A percentile compares a stretch with the other conserved stretches of the same genome.
These are phyloP conservation scores for Aspergillus sp. DNA, from an alignment of 2,329 filamentous ascomycete genomes.

Conservation along the genomic window DNA sequence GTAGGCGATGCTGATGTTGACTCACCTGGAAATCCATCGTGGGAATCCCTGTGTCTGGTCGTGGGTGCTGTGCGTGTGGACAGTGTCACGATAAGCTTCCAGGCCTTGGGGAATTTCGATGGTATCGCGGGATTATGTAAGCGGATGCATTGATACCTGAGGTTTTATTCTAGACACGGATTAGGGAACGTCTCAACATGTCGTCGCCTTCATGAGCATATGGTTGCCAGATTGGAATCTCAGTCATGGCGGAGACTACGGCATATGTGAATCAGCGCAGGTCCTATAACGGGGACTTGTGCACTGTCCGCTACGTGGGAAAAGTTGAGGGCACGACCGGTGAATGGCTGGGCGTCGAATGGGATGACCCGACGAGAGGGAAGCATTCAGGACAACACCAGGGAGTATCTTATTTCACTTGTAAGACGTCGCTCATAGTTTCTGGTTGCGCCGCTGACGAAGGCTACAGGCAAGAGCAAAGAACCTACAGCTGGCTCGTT, in stretches of 20 bases:
- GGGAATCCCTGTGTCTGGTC: not conserved
- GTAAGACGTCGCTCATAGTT: slow-evolving; percentile 46
- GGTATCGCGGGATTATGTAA: slow-evolving; percentile 3
- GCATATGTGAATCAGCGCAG: slow-evolving; percentile 68
- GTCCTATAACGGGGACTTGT: slow-evolving; percentile 73
- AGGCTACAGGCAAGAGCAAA: slow-evolving; percentile 55
- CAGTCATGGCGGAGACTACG: not conserved
- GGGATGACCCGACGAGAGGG: slow-evolving; percentile 82
- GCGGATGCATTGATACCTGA: not conserved
- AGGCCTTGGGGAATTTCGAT: not conserved
- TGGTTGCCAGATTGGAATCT: not conserved
- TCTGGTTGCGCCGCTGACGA: slow-evolving; percentile 13
- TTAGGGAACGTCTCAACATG: not conserved
- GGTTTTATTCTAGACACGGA: not conserved
- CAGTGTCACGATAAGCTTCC: slow-evolving; percentile 1
- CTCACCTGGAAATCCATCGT: slow-evolving; percentile 11
- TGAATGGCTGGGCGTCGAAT: slow-evolving; percentile 91
- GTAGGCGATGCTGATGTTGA: not conserved
- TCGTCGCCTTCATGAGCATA: too few species aligned
- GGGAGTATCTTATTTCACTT: slow-evolving; percentile 77
- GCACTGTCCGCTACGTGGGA: slow-evolving; percentile 83
- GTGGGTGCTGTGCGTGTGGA: too few species aligned
- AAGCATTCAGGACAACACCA: slow-evolving; percentile 88
- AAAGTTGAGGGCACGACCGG: slow-evolving; percentile 72
- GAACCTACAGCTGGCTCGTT: slow-evolving; percentile 79